phyloP scores from a whole-genome alignment of 2,329 filamentous ascomycete genomes.

The Ascosphaera apis region DNA sequence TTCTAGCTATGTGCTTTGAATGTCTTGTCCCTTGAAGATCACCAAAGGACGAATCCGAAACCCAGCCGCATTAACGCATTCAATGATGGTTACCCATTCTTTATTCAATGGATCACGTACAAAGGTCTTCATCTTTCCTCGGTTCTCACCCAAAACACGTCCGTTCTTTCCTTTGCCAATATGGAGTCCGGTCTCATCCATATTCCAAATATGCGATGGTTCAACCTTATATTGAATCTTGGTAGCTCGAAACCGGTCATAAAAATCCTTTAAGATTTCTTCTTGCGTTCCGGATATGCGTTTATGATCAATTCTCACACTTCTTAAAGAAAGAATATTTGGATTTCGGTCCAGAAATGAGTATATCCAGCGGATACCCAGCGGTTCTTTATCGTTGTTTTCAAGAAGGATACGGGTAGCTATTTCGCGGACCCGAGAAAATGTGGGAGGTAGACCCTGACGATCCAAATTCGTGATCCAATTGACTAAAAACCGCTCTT shows the following conservation, averaged over 20 bases:
- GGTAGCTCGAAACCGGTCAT: background rate
- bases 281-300: background rate
- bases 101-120: slow-evolving; percentile 1
- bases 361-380: too few species aligned
- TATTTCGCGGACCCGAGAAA: too few species aligned
- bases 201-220: slow-evolving; percentile 4
- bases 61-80: background rate
- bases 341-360: too few species aligned
- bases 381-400: too few species aligned
- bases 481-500: too few species aligned
- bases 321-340: too few species aligned
- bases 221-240: slow-evolving; percentile 4
- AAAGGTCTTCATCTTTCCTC: background rate
- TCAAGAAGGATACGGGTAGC: too few species aligned
- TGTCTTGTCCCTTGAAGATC: background rate
- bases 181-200: slow-evolving; percentile 4
- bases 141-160: slow-evolving; percentile 1
- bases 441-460: too few species aligned
- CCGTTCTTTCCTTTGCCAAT: slow-evolving; percentile 2
- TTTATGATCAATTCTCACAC: background rate
- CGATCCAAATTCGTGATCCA: too few species aligned
- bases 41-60: background rate
- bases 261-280: background rate
- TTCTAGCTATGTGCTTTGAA: background rate
- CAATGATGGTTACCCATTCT: slow-evolving; percentile 1